phyloP scores from a whole-genome alignment of 306 rosid genomes.

The Ormosia semicastrata region DNA sequence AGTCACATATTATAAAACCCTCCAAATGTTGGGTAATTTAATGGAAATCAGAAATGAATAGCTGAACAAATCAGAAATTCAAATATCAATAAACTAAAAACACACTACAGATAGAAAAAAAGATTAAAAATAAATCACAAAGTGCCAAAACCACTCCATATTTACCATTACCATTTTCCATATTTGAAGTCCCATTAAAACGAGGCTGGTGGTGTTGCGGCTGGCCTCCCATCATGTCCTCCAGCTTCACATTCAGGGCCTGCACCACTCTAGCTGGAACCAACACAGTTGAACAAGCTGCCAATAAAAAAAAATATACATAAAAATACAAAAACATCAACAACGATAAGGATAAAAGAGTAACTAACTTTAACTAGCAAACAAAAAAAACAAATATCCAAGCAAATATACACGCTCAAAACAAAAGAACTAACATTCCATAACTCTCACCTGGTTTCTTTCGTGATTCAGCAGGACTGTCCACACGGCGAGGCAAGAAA shows the following conservation, averaged over 20 bases:
- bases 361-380: too few relatives aligned
- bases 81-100: too few relatives aligned
- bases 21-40: too few relatives aligned
- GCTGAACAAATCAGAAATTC: too few relatives aligned
- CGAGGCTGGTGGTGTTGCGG: slow-evolving; percentile 31
- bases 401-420: too few relatives aligned
- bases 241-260: slow-evolving; percentile 57
- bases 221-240: slow-evolving; percentile 27
- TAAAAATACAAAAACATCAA: not conserved
- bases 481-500: slow-evolving; percentile 65
- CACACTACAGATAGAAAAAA: not conserved
- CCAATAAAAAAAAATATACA: not conserved
- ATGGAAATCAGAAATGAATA: too few relatives aligned
- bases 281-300: slow-evolving; percentile 56
- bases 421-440: too few relatives aligned
- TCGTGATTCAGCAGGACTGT: slow-evolving; percentile 23
- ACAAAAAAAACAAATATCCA: too few relatives aligned
- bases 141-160: not conserved
- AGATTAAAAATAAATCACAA: not conserved
- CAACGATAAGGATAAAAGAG: not conserved
- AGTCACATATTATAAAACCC: too few relatives aligned
- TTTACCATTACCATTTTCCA: slow-evolving; percentile 61
- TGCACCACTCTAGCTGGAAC: slow-evolving; percentile 72
- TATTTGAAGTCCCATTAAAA: slow-evolving; percentile 6
- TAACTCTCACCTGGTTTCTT: slow-evolving; percentile 47